Percentiles rank a stretch among this genome's conserved stretches.
Conservation (phyloP, 331 rosid species). For the Pyracantha coccinea region DNA sequence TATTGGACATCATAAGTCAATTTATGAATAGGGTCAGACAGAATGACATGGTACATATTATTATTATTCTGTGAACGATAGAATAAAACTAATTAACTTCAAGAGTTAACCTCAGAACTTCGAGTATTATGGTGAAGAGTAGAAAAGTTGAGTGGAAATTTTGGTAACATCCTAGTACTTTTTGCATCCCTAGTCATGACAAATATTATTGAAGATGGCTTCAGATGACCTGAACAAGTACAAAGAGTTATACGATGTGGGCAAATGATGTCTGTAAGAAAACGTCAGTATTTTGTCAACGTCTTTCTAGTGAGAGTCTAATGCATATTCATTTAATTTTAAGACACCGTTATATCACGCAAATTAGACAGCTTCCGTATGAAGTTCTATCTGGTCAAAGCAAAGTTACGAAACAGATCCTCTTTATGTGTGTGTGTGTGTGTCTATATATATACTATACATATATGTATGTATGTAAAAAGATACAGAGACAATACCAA, state of each 20-base stretch:
- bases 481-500: conserved; percentile 43
- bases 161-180: not conserved
- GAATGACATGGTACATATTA: not conserved
- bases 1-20: not conserved
- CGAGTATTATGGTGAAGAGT: not conserved
- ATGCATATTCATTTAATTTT: not conserved
- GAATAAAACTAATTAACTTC: not conserved
- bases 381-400: not conserved
- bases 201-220: not conserved
- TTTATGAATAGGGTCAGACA: not conserved
- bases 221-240: not conserved
- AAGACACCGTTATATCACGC: not conserved
- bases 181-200: not conserved
- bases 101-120: not conserved
- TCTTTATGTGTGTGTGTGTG: too few species aligned
- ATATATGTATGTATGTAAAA: too few species aligned
- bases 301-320: not conserved
- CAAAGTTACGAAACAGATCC: not conserved
- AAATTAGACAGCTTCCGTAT: not conserved
- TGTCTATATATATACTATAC: too few species aligned
- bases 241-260: not conserved
- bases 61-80: not conserved
- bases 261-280: not conserved
- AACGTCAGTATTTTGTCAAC: not conserved
- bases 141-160: not conserved